Percentiles rank a stretch among this genome's conserved stretches.
phyloP scores from a whole-genome alignment of 805 yeast species.

The Lachancea mirantina region DNA sequence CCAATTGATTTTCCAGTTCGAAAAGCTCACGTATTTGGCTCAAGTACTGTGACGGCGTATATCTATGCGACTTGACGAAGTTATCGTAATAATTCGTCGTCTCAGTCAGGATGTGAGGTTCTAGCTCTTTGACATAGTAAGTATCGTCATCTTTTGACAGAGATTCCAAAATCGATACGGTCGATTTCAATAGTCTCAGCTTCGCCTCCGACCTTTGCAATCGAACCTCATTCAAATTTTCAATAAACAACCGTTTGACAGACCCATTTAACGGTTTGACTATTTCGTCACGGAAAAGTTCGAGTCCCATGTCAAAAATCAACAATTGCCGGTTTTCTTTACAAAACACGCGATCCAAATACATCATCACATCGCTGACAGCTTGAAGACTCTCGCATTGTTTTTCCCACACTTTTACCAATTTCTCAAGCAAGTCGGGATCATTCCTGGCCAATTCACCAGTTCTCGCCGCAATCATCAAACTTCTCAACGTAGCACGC shows the following conservation, averaged over 20 bases:
- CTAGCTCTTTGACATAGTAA: conserved; percentile 58
- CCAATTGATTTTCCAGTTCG: conserved; percentile 48
- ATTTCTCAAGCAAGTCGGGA: conserved; percentile 33
- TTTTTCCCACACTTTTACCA: conserved; percentile 52
- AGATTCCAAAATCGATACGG: conserved; percentile 65
- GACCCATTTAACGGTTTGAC: conserved; percentile 42
- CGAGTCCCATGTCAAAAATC: conserved; percentile 67
- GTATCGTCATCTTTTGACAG: conserved; percentile 46
- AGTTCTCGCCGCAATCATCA: conserved; percentile 33
- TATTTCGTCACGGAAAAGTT: conserved; percentile 54
- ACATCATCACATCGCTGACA: conserved; percentile 79
- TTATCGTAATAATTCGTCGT: conserved; percentile 50
- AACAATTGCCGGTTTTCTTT: conserved; percentile 57
- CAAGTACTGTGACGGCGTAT: conserved; percentile 51
- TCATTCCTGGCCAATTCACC: conserved; percentile 12
- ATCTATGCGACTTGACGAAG: conserved; percentile 38
- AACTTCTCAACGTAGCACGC: conserved; percentile 38
- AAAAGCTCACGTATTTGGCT: conserved; percentile 46
- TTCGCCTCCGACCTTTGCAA: conserved; percentile 54
- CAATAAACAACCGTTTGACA: conserved; percentile 43
- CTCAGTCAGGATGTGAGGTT: conserved; percentile 50
- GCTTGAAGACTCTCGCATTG: conserved; percentile 67
- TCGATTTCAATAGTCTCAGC: conserved; percentile 50
- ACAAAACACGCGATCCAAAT: conserved; percentile 78
- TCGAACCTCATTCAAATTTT: conserved; percentile 26